Conservation (phyloP, 768 basidiomycete species). For the Plicaturopsis crispa region DNA sequence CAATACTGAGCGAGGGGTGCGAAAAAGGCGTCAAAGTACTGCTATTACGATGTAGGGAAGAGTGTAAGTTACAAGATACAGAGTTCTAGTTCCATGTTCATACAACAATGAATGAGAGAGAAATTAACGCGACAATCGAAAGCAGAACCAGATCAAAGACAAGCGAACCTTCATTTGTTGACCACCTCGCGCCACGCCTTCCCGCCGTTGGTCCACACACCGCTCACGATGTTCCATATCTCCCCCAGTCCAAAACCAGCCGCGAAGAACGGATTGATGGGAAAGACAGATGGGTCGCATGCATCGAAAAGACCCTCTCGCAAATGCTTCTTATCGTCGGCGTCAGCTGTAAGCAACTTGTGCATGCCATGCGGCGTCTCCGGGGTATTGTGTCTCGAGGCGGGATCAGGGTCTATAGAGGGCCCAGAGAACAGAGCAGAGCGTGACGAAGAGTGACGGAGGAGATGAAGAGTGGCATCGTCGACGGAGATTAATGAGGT, state of each 20-base stretch:
- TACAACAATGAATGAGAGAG: too few species aligned
- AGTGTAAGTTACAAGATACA: too few species aligned
- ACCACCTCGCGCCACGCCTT: not conserved
- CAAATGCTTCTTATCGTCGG: not conserved
- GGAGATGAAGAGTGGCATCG: not conserved
- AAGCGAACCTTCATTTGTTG: too few species aligned
- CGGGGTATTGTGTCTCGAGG: not conserved
- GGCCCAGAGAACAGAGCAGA: not conserved
- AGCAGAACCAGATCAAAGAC: too few species aligned
- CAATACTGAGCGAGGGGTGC: too few species aligned
- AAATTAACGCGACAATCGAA: too few species aligned
- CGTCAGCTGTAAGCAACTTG: not conserved
- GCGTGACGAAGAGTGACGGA: not conserved
- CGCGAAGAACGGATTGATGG: not conserved
- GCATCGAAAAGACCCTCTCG: not conserved
- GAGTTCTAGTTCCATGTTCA: too few species aligned
- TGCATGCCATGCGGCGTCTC: not conserved
- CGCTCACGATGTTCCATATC: not conserved
- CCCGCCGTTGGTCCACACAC: not conserved
- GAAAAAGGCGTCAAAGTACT: too few species aligned
- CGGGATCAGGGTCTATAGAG: not conserved
- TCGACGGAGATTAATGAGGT: not conserved
- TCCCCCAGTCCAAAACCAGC: not conserved
- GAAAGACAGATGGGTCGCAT: not conserved
- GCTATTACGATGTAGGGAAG: too few species aligned